Evolutionary conservation across 257 asterid genomes (phyloP).

Genomic region (Datura wrightii): DNA sequence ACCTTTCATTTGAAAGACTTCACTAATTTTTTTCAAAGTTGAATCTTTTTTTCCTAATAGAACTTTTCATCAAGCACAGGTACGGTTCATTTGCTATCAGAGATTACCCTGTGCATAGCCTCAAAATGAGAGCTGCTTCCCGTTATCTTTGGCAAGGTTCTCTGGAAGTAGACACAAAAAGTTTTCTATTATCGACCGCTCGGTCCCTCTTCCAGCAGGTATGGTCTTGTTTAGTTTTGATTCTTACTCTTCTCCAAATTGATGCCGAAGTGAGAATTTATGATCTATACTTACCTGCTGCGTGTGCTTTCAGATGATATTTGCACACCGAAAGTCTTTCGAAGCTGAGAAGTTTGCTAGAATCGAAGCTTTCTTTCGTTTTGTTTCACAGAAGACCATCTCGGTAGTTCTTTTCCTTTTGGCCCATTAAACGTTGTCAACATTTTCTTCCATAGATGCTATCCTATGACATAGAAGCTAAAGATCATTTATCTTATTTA

Average conservation of each 20-base stretch:
- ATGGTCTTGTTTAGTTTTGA: conserved; percentile 26
- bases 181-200: conserved; percentile 63
- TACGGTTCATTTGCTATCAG: conserved; percentile 51
- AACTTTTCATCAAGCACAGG: conserved; percentile 46
- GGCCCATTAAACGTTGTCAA: background rate
- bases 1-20: background rate
- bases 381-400: conserved; percentile 37
- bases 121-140: conserved; percentile 75
- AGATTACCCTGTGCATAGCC: conserved; percentile 62
- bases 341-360: conserved; percentile 53
- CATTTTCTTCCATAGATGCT: conserved; percentile 18
- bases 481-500: conserved; percentile 8
- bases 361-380: conserved; percentile 55
- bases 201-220: conserved; percentile 87
- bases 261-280: conserved; percentile 28
- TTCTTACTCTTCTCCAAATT: conserved; percentile 27
- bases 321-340: conserved; percentile 74
- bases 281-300: conserved; percentile 28
- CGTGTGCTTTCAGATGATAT: conserved; percentile 56
- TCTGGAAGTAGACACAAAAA: conserved; percentile 42
- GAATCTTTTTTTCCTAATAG: conserved; percentile 8
- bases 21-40: background rate
- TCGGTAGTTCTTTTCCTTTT: conserved; percentile 48
- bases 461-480: background rate
- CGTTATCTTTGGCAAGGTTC: conserved; percentile 77